Evolutionary conservation across 768 basidiomycete species (phyloP), one percentile per base, ranked within the genome.

Genomic region (Lactarius sanguifluus): DNA sequence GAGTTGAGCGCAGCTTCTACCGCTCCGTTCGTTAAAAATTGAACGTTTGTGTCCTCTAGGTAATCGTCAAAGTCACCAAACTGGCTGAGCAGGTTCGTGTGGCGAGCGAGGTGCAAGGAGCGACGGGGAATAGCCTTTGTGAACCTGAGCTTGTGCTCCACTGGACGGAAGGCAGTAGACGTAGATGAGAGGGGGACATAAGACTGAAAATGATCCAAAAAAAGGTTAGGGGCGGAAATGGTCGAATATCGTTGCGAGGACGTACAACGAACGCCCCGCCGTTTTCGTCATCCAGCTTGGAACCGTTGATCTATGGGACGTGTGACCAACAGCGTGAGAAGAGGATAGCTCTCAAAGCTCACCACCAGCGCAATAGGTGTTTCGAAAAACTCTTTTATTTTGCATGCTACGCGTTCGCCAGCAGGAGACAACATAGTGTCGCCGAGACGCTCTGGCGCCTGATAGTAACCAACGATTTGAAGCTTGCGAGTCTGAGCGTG

Each of bases 61-160:
- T 92, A 89, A 70, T 92, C 91, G 65, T 93, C 91, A 68, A 92
- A 92, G 74, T 93, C 91, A 5, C 86, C 88, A 64, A 93, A 86
- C 57, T 81, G 78, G 64, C 81, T 76, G 64, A 89, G 86, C 61
- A 81, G 74, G n/a, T 77, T 78, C 50, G 77, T 73, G 54, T 86
- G 81, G 45, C 78, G 79, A 18, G 89, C 85, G 1, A 85, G 77
- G 4, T 75, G 70, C 16, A 84, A 73, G 1, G 87, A 85, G 13
- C 78, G 80, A 5, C 73, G 68, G 0, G 87, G 85, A 4, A 82
- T 28, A 0, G 57, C 7, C 52, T 4, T 25, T 20, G 59, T 18
- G 28, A 67, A 59, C 34, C 40, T 55, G 25, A 67, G 58, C 45
- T 41, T 63, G 41, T 16, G 23, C 5, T 40, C 40, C 54, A 9